Evolutionary conservation across 345 rosid genomes (phyloP).

Genomic region (Eucalyptus decipiens): DNA sequence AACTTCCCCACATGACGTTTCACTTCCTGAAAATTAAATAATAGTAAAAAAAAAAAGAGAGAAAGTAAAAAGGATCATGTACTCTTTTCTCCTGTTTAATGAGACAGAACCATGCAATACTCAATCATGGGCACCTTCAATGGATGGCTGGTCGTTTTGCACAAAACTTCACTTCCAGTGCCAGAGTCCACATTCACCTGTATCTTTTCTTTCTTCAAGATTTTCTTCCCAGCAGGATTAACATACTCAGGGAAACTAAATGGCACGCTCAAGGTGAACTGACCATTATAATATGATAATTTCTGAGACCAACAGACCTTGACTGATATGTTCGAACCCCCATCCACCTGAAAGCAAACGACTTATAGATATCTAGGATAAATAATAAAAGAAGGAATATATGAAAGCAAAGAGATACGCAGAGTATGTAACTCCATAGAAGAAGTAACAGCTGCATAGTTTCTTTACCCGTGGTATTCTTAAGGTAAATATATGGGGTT

Average conservation of each 20-base stretch:
- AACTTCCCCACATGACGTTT: conserved; percentile 45
- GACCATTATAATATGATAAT: conserved; percentile 36
- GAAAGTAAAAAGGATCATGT: background rate
- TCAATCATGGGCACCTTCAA: conserved; percentile 33
- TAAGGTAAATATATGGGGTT: conserved; percentile 57
- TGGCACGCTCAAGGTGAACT: conserved; percentile 54
- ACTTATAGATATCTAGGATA: background rate
- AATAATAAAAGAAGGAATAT: background rate
- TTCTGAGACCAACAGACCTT: conserved; percentile 79
- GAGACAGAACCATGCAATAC: background rate
- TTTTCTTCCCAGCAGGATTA: conserved; percentile 69
- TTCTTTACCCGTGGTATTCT: conserved; percentile 57
- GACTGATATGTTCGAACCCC: conserved; percentile 65
- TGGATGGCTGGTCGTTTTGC: conserved; percentile 68
- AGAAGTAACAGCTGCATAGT: background rate
- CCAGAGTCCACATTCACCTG: conserved; percentile 57
- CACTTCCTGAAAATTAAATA: conserved; percentile 37
- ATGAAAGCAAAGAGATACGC: background rate
- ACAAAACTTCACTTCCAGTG: conserved; percentile 49
- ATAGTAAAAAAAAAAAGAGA: background rate
- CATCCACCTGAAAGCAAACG: conserved; percentile 50
- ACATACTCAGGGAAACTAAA: conserved; percentile 81
- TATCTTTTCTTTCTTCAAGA: conserved; percentile 65
- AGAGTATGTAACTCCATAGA: background rate
- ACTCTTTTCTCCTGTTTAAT: background rate